Evolutionary conservation across 2,329 filamentous ascomycete species (phyloP).

Genomic region (Alternaria gaisen): DNA sequence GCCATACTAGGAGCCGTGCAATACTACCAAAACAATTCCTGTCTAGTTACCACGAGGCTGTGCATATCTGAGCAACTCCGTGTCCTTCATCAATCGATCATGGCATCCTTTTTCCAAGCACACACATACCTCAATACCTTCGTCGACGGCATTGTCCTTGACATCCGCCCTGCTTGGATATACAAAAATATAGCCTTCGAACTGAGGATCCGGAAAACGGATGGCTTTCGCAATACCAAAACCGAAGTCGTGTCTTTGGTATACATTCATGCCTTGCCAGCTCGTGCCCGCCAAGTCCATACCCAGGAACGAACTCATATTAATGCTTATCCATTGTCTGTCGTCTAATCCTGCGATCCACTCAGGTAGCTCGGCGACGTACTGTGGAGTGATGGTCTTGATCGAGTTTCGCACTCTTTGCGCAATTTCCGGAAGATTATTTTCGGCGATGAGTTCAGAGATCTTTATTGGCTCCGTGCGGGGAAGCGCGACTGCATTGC

Average conservation of each 20-base stretch:
- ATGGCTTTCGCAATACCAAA: constrained; percentile 34
- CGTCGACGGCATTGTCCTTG: constrained; percentile 16
- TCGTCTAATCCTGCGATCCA: constrained; percentile 36
- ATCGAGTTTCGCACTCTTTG: constrained; percentile 32
- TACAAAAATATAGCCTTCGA: constrained; percentile 30
- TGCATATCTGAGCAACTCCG: constrained; percentile 15
- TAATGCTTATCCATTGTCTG: constrained; percentile 31
- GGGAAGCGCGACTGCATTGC: constrained; percentile 29
- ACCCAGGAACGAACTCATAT: constrained; percentile 34
- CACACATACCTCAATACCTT: constrained; percentile 31
- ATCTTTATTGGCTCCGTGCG: constrained; percentile 22
- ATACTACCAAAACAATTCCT: not conserved
- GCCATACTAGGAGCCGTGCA: not conserved
- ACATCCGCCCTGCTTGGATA: constrained; percentile 22
- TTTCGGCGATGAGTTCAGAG: constrained; percentile 11
- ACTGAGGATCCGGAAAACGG: constrained; percentile 25
- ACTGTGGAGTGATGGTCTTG: constrained; percentile 24
- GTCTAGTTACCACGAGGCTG: constrained; percentile 6
- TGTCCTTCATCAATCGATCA: constrained; percentile 24
- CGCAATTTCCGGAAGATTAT: constrained; percentile 29
- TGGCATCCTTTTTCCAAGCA: constrained; percentile 21
- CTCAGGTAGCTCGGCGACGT: constrained; percentile 27
- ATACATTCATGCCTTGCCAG: constrained; percentile 38
- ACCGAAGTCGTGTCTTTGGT: constrained; percentile 41
- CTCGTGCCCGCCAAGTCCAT: constrained; percentile 36